A percentile compares a stretch with the other conserved stretches of the same genome.
Conservation (phyloP, 805 yeast genomes). For the Saccharomycopsis javanensis region DNA sequence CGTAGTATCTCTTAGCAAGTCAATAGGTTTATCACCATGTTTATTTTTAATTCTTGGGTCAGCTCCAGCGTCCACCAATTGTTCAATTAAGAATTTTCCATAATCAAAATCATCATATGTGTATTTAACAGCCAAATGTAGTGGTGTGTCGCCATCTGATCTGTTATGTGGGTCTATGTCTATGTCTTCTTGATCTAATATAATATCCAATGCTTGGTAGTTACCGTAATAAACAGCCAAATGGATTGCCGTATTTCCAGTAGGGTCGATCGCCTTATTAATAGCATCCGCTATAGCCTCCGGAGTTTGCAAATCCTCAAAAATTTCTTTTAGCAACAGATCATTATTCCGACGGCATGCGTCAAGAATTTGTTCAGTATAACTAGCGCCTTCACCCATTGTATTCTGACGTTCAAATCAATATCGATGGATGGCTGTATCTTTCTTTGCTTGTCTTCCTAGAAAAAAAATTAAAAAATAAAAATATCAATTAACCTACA, state of each 20-base stretch:
- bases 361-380: slow-evolving; percentile 71
- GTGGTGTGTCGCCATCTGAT: slow-evolving; percentile 74
- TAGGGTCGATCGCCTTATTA: slow-evolving; percentile 63
- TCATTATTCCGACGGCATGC: slow-evolving; percentile 82
- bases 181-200: slow-evolving; percentile 82
- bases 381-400: slow-evolving; percentile 57
- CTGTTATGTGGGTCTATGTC: slow-evolving; percentile 77
- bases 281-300: slow-evolving; percentile 38
- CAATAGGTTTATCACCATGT: slow-evolving; percentile 64
- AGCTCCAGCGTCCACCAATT: slow-evolving; percentile 83
- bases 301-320: slow-evolving; percentile 31
- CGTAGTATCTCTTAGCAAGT: slow-evolving; percentile 42
- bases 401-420: not conserved
- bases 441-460: too few species aligned
- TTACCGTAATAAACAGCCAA: slow-evolving; percentile 74
- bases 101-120: slow-evolving; percentile 75
- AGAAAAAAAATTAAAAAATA: too few species aligned
- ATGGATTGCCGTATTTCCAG: slow-evolving; percentile 76
- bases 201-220: slow-evolving; percentile 72
- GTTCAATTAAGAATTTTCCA: slow-evolving; percentile 68
- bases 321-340: slow-evolving; percentile 54
- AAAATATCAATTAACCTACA: too few species aligned
- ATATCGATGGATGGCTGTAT: too few species aligned
- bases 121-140: slow-evolving; percentile 77
- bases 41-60: slow-evolving; percentile 58